These are phyloP conservation scores for Neurospora hispaniola DNA, from an alignment of 495 filamentous ascomycete genomes.

Conservation along the genomic window DNA sequence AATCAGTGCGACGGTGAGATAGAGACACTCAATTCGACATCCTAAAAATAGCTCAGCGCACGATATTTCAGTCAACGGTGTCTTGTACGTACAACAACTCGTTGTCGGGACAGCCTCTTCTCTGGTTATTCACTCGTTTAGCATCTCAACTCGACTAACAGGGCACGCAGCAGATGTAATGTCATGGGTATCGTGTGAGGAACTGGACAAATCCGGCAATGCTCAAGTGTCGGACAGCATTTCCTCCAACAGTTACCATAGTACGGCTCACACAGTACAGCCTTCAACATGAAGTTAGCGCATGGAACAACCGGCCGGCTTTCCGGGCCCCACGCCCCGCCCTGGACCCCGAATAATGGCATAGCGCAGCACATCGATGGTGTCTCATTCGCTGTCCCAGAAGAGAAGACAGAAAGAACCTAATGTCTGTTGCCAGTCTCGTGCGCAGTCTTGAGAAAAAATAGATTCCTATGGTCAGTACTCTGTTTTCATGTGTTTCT, in stretches of 20 bases:
- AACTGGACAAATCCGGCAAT: not conserved
- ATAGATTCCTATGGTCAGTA: not conserved
- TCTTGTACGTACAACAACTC: not conserved
- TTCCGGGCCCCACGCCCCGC: not conserved
- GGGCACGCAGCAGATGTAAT: not conserved
- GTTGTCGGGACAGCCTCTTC: not conserved
- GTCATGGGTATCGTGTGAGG: not conserved
- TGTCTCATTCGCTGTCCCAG: not conserved
- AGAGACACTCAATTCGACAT: constrained; percentile 1
- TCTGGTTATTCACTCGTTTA: not conserved
- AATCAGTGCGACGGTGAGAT: not conserved
- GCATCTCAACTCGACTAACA: not conserved
- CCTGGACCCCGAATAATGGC: constrained; percentile 4
- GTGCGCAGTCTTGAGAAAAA: not conserved
- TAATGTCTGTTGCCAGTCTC: not conserved
- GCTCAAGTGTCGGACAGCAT: not conserved
- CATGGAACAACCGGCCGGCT: not conserved
- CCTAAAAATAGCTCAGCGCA: not conserved
- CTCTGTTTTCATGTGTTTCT: not conserved
- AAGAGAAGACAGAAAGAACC: not conserved
- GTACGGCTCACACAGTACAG: not conserved
- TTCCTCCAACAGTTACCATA: not conserved
- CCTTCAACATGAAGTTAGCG: not conserved
- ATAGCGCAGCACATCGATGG: constrained; percentile 2
- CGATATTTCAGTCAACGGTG: not conserved